These are phyloP conservation scores for Ogataea chonburiensis DNA, from an alignment of 805 yeast genomes.

Conservation along the genomic window DNA sequence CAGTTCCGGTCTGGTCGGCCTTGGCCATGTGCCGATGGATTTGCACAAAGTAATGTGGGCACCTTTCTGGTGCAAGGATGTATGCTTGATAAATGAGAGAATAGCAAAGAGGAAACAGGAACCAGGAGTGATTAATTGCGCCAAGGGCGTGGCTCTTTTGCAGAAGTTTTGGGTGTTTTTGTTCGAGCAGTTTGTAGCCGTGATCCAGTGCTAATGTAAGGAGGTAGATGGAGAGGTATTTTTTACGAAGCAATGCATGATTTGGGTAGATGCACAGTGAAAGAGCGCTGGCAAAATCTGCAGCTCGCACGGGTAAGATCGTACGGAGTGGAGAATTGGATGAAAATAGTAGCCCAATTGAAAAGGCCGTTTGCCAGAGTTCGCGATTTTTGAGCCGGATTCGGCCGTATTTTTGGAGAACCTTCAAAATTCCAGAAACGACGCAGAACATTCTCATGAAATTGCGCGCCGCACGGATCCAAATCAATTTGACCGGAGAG, in stretches of 20 bases:
- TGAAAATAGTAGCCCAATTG: slow-evolving; percentile 17
- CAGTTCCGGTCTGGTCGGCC: slow-evolving; percentile 7
- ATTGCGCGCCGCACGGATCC: slow-evolving; percentile 10
- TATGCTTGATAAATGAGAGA: slow-evolving; percentile 18
- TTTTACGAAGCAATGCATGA: slow-evolving; percentile 15
- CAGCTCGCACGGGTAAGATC: neutral
- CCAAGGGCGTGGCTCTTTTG: slow-evolving; percentile 8
- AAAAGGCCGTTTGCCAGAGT: neutral
- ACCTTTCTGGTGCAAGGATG: slow-evolving; percentile 11
- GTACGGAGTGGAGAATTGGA: slow-evolving; percentile 14
- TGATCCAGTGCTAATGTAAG: slow-evolving; percentile 17
- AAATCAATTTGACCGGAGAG: slow-evolving; percentile 1
- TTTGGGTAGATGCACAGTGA: slow-evolving; percentile 18
- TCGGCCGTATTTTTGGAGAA: slow-evolving; percentile 1
- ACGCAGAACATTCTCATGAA: slow-evolving; percentile 6
- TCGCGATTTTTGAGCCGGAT: neutral
- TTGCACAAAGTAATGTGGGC: slow-evolving; percentile 20
- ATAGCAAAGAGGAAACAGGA: slow-evolving; percentile 23
- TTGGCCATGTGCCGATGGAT: slow-evolving; percentile 9
- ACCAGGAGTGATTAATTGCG: slow-evolving; percentile 20
- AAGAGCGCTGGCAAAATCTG: slow-evolving; percentile 17
- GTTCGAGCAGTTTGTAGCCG: slow-evolving; percentile 22
- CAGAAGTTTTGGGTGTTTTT: slow-evolving; percentile 8
- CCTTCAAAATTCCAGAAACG: neutral
- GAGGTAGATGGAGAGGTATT: slow-evolving; percentile 20